These are phyloP conservation scores for Zygotorulaspora mrakii DNA, from an alignment of 1,139 yeast species.

Conservation along the genomic window DNA sequence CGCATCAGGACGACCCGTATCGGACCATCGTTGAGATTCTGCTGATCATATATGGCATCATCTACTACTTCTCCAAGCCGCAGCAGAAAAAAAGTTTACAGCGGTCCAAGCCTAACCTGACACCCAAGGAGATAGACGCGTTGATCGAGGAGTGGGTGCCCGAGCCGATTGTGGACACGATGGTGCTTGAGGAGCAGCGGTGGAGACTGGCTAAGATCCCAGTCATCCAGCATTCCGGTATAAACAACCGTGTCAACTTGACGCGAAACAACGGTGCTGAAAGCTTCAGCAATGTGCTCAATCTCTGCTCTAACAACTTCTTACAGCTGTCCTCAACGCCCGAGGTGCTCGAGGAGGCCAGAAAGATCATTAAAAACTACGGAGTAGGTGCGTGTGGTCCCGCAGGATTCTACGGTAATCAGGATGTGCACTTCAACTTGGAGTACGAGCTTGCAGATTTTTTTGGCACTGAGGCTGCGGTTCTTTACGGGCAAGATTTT, in stretches of 20 bases:
- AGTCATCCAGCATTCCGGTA: slow-evolving; percentile 50
- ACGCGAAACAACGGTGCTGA: slow-evolving; percentile 31
- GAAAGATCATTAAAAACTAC: slow-evolving; percentile 54
- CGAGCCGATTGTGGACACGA: slow-evolving; percentile 63
- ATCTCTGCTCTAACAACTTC: slow-evolving; percentile 63
- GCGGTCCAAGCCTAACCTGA: slow-evolving; percentile 62
- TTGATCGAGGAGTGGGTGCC: slow-evolving; percentile 90
- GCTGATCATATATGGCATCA: slow-evolving; percentile 76
- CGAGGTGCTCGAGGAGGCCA: slow-evolving; percentile 53
- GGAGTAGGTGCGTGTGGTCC: slow-evolving; percentile 99
- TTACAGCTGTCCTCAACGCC: slow-evolving; percentile 53
- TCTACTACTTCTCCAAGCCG: slow-evolving; percentile 66
- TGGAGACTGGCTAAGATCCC: slow-evolving; percentile 68
- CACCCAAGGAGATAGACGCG: slow-evolving; percentile 71
- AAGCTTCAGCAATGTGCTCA: slow-evolving; percentile 44
- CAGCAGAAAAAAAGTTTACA: slow-evolving; percentile 79
- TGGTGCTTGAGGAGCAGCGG: slow-evolving; percentile 43
- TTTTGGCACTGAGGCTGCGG: slow-evolving; percentile 72
- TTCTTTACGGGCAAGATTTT: slow-evolving; percentile 90
- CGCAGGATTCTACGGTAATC: slow-evolving; percentile 95
- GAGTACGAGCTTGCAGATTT: slow-evolving; percentile 73
- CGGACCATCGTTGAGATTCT: slow-evolving; percentile 79
- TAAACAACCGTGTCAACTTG: slow-evolving; percentile 49
- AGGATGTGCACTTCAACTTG: slow-evolving; percentile 80
- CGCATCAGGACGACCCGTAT: slow-evolving; percentile 91